Evolutionary conservation across 2,329 filamentous ascomycete species (phyloP).

Genomic region (Fusarium paranaense): DNA sequence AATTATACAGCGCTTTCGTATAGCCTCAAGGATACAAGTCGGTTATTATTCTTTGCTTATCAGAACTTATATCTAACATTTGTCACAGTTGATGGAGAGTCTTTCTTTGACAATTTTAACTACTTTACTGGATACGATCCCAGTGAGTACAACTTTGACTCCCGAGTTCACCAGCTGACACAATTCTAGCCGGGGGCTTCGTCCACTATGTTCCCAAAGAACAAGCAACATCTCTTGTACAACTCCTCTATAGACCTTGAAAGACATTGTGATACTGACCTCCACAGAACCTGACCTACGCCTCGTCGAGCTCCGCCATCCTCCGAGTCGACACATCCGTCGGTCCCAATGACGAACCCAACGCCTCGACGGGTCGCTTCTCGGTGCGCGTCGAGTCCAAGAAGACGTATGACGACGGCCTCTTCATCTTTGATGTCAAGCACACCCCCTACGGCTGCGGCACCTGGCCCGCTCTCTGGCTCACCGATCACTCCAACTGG

Average conservation of each 20-base stretch:
- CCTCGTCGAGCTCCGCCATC: conserved; percentile 63
- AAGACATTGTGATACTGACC: background rate
- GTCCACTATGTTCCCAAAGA: conserved; percentile 64
- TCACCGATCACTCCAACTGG: conserved; percentile 71
- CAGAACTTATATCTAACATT: background rate
- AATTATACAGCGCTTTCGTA: conserved; percentile 62
- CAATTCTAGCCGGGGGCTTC: conserved; percentile 56
- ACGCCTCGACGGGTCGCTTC: conserved; percentile 69
- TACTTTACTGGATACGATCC: conserved; percentile 65
- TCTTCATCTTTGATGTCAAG: conserved; percentile 76
- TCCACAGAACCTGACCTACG: conserved; percentile 71
- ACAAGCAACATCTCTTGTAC: conserved; percentile 57
- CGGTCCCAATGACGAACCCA: conserved; percentile 56
- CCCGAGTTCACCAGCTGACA: conserved; percentile 1
- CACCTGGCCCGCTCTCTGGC: conserved; percentile 75
- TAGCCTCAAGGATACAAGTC: conserved; percentile 61
- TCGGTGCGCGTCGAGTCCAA: conserved; percentile 74
- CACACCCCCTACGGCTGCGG: conserved; percentile 74
- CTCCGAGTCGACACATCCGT: conserved; percentile 72
- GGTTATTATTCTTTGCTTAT: conserved; percentile 32
- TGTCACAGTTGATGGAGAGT: conserved; percentile 57
- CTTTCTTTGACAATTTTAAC: conserved; percentile 67
- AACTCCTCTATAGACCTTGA: no score
- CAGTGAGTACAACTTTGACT: conserved; percentile 44
- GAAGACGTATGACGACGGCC: conserved; percentile 67